phyloP scores from a whole-genome alignment of 2,329 filamentous ascomycete species.

The Pyrenophora teres region DNA sequence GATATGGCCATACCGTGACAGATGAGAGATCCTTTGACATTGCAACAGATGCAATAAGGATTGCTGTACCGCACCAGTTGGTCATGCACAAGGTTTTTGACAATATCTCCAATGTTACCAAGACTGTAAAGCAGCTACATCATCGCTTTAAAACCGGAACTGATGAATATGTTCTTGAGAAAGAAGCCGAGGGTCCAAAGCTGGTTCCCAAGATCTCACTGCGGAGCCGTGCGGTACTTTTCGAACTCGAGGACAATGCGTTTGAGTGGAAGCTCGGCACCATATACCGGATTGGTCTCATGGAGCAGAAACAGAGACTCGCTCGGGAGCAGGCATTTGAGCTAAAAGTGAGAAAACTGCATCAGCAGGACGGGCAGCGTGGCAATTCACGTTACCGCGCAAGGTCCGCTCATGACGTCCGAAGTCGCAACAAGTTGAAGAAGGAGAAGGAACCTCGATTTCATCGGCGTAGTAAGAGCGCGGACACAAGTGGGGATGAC shows the following conservation, averaged over 20 bases:
- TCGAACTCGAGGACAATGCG: slow-evolving; percentile 92
- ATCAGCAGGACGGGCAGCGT: slow-evolving; percentile 61
- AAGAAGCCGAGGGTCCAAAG: slow-evolving; percentile 84
- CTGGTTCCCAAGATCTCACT: slow-evolving; percentile 83
- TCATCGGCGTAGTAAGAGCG: slow-evolving; percentile 49
- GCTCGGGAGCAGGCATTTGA: slow-evolving; percentile 89
- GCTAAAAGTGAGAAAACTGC: slow-evolving; percentile 83
- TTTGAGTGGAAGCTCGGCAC: slow-evolving; percentile 97
- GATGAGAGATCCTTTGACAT: slow-evolving; percentile 86
- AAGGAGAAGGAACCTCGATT: slow-evolving; percentile 38
- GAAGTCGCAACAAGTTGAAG: slow-evolving; percentile 46
- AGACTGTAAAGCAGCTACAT: slow-evolving; percentile 87
- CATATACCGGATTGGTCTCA: slow-evolving; percentile 86
- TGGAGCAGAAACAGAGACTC: slow-evolving; percentile 87
- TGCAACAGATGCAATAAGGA: slow-evolving; percentile 79
- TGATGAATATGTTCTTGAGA: slow-evolving; percentile 85
- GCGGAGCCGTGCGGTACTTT: slow-evolving; percentile 78
- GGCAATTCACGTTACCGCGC: slow-evolving; percentile 58
- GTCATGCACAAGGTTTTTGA: slow-evolving; percentile 90
- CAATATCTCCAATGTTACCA: slow-evolving; percentile 85
- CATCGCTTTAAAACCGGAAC: slow-evolving; percentile 88
- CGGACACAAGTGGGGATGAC: slow-evolving; percentile 27
- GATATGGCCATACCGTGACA: slow-evolving; percentile 63
- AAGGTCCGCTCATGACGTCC: slow-evolving; percentile 55
- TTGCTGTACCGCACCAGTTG: slow-evolving; percentile 90